A percentile compares a stretch with the other conserved stretches of the same genome.
These are phyloP conservation scores for Candida ipomoeae DNA, from an alignment of 805 yeast species.

Conservation along the genomic window DNA sequence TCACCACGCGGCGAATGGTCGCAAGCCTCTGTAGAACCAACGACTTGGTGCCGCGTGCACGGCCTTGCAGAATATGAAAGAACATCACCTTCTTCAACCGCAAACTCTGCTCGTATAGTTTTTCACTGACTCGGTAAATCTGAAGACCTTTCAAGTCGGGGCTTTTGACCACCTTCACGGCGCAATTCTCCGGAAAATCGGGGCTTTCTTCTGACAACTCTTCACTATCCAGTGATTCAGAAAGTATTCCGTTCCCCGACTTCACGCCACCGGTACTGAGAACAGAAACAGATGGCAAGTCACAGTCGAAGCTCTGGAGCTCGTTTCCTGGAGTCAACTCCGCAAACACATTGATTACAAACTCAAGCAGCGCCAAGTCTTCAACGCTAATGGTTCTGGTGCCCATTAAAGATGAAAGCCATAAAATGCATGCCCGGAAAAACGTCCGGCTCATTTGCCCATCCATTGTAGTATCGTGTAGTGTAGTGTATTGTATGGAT, in stretches of 20 bases:
- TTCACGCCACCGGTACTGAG: not conserved
- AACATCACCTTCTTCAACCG: constrained; percentile 4
- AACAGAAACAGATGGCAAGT: constrained; percentile 1
- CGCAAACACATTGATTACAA: not conserved
- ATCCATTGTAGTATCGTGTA: not conserved
- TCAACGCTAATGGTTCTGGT: not conserved
- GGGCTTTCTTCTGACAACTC: not conserved
- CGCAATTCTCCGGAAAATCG: not conserved
- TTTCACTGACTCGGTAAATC: not conserved
- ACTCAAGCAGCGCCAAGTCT: constrained; percentile 4
- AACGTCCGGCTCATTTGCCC: not conserved
- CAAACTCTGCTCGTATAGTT: not conserved
- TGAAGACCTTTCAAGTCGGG: not conserved
- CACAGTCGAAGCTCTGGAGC: not conserved
- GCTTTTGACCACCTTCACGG: not conserved
- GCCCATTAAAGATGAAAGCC: constrained; percentile 4
- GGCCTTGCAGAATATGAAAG: constrained; percentile 10
- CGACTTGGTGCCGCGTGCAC: constrained; percentile 13
- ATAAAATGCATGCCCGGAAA: constrained; percentile 1
- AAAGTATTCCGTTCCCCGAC: not conserved
- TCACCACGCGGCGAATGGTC: constrained; percentile 10
- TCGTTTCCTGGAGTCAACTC: constrained; percentile 2
- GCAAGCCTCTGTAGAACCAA: constrained; percentile 11
- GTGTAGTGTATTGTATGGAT: not conserved
- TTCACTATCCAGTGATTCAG: no score